Base-by-base conservation (phyloP, 805 yeast genomes). In the Zygosaccharomyces gambellarensis region DNA sequence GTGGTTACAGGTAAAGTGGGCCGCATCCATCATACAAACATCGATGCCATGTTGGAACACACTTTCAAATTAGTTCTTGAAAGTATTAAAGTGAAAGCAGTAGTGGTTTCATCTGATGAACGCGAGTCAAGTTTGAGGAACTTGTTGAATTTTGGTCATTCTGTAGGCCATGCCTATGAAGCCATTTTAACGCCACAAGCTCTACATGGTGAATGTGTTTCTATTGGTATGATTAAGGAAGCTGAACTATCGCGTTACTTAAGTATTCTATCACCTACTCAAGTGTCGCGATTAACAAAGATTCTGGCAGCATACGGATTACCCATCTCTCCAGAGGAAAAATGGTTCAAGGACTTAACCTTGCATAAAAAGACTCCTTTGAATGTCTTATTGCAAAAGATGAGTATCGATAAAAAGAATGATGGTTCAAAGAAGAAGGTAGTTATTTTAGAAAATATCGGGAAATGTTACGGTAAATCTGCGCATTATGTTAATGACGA, bases 111-210 rank as follows among this genome's bases (percentile, higher is more conserved):
- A 3, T 76, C 82, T 14, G 99, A 94, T 70, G 99, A 94, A 70
- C 85, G 95, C 62, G 99, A 94, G 70, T 89, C 96, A 43, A 94
- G 96, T 3, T 77, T 94, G 57, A 80, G 99, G 71, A 94, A 94
- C 68, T 71, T 94, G 55, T 76, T 94, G 52, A 94, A 94, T 70
- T 94, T 92, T 65, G 99, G 99, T 31, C 99, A 94, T 68, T 81
- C 97, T 27, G 90, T 94, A 60, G 99, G 99, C 40, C 99, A 94
- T 68, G 99, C 99, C 19, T 90, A 86, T 56, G 99, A 94, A 73
- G 98, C 99, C n/a, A 82, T 94, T 31, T 75, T 94, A 54, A 90
- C 98, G 3, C 99, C 99, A 7, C 89, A 90, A 68, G 94, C 96
- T 22, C 77, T 94, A 40, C 99, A 94, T 63, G 99, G 99, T 52